Evolutionary conservation across 176 grass and related monocot genomes (phyloP).

Genomic region (Eragrostis nindensis): DNA sequence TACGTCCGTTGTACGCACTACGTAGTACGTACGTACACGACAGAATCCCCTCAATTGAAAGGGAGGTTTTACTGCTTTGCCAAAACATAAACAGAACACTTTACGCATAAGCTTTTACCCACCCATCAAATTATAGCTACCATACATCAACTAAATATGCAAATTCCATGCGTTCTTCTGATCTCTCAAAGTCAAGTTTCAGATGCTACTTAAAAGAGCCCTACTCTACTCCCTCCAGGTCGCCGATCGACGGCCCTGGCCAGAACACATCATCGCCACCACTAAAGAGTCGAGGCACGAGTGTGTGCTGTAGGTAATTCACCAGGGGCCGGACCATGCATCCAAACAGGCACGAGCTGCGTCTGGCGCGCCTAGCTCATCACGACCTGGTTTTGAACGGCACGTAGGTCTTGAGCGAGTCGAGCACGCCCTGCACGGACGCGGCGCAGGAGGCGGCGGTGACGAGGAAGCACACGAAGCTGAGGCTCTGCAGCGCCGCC

Average conservation of each 20-base stretch:
- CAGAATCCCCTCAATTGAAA: too few species aligned
- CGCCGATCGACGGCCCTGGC: not conserved
- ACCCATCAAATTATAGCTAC: not conserved
- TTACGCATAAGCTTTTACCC: not conserved
- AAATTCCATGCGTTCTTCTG: not conserved
- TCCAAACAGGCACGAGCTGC: too few species aligned
- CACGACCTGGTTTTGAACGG: slow-evolving; percentile 67
- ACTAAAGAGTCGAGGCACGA: not conserved
- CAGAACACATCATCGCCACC: not conserved
- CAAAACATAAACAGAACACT: too few species aligned
- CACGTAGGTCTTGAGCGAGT: slow-evolving; percentile 59
- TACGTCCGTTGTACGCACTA: too few species aligned
- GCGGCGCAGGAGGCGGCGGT: slow-evolving; percentile 56
- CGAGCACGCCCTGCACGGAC: slow-evolving; percentile 69
- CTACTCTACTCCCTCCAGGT: not conserved
- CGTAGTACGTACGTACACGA: too few species aligned
- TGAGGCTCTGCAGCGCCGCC: slow-evolving; percentile 66
- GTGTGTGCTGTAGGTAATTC: too few species aligned
- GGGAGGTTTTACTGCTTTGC: too few species aligned
- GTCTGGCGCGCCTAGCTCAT: too few species aligned
- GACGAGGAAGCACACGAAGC: slow-evolving; percentile 86
- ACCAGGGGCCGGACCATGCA: too few species aligned
- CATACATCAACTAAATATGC: not conserved
- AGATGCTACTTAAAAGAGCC: too few species aligned
- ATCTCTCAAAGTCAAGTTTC: not conserved